phyloP scores from a whole-genome alignment of 495 filamentous ascomycete genomes.

The Chlorociboria aeruginascens region DNA sequence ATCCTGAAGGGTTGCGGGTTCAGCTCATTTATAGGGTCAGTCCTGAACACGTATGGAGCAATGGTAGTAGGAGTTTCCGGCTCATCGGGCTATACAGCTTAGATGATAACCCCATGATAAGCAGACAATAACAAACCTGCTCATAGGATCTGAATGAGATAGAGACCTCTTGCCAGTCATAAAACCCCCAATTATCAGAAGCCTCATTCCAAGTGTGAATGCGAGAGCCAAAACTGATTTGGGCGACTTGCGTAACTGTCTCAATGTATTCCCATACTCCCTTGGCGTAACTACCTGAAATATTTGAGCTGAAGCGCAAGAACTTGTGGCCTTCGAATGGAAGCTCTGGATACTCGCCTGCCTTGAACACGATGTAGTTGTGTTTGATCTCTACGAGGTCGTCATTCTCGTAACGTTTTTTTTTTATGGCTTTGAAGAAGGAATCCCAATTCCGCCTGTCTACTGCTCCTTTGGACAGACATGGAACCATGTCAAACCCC shows the following conservation, averaged over 20 bases:
- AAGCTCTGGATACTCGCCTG: slow-evolving; percentile 21
- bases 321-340: slow-evolving; percentile 25
- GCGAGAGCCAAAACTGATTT: slow-evolving; percentile 10
- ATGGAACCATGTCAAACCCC: slow-evolving; percentile 22
- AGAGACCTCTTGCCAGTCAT: slow-evolving; percentile 12
- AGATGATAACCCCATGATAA: not conserved
- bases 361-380: slow-evolving; percentile 21
- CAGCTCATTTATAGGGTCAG: slow-evolving; percentile 8
- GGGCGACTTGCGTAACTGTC: slow-evolving; percentile 3
- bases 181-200: slow-evolving; percentile 4
- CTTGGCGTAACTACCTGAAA: slow-evolving; percentile 15
- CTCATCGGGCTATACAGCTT: slow-evolving; percentile 7
- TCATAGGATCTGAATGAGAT: slow-evolving; percentile 11
- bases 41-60: slow-evolving; percentile 8
- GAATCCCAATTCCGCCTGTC: slow-evolving; percentile 18
- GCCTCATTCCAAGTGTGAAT: slow-evolving; percentile 9
- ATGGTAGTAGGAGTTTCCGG: slow-evolving; percentile 9
- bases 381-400: slow-evolving; percentile 13
- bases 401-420: slow-evolving; percentile 18
- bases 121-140: slow-evolving; percentile 6
- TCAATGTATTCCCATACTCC: slow-evolving; percentile 8
- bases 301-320: slow-evolving; percentile 23
- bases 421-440: slow-evolving; percentile 15
- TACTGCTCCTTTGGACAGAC: slow-evolving; percentile 16
- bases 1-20: slow-evolving; percentile 19